A percentile compares a stretch with the other conserved stretches of the same genome.
phyloP scores from a whole-genome alignment of 257 asterid species.

The Primulina eburnea region DNA sequence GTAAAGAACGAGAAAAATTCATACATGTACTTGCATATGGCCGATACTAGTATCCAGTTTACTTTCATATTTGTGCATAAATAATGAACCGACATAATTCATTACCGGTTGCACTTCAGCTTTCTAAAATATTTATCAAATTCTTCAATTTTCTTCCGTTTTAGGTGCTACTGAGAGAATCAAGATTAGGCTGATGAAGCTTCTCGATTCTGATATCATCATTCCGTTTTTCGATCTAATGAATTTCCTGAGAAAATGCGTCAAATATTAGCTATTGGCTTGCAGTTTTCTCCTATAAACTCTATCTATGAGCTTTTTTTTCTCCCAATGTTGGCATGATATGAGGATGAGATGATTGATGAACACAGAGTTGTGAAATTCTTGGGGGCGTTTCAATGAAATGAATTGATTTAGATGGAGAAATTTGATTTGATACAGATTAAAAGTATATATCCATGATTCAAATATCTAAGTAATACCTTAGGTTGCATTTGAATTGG shows the following conservation, averaged over 20 bases:
- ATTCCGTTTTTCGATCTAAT: neutral
- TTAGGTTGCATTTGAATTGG: neutral
- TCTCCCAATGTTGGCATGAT: neutral
- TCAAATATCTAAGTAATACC: neutral
- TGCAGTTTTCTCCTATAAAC: neutral
- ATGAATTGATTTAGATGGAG: neutral
- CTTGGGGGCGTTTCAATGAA: neutral
- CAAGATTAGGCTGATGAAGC: conserved; percentile 57
- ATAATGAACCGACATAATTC: neutral
- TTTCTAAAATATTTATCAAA: neutral
- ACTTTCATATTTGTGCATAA: neutral
- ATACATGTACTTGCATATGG: neutral
- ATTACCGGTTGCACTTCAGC: neutral
- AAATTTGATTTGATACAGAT: neutral
- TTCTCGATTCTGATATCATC: neutral
- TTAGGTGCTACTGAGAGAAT: conserved; percentile 80
- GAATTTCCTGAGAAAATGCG: conserved; percentile 1
- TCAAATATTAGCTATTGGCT: neutral
- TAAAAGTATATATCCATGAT: neutral
- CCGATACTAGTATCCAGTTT: neutral
- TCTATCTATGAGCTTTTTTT: neutral
- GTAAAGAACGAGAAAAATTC: neutral
- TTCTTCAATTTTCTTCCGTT: conserved; percentile 13
- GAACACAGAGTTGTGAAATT: neutral
- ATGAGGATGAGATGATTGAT: neutral